Percentiles rank a stretch among this genome's conserved stretches.
Evolutionary conservation across 192 early-diverging fungal species (phyloP).

Genomic region (Irineochytrium annulatum): DNA sequence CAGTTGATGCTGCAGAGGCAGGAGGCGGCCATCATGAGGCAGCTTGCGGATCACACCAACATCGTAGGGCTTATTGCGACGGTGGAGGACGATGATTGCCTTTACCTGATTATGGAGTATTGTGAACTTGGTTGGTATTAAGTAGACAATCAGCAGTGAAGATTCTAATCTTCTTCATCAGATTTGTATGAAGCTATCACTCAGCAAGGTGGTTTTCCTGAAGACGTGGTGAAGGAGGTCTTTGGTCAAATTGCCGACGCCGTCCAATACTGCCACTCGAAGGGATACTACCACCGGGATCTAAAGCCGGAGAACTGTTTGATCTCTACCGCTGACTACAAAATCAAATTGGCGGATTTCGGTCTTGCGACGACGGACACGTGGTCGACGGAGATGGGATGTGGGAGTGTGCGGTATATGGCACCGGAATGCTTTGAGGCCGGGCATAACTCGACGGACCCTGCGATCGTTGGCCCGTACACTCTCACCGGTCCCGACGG

Average conservation of each 20-base stretch:
- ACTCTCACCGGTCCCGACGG: slow-evolving; percentile 41
- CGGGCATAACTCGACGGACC: slow-evolving; percentile 17
- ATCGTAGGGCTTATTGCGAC: slow-evolving; percentile 25
- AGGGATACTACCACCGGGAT: slow-evolving; percentile 87
- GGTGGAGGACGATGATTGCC: slow-evolving; percentile 26
- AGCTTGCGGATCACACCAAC: slow-evolving; percentile 20
- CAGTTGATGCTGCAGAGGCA: slow-evolving; percentile 32
- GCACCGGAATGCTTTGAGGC: slow-evolving; percentile 64
- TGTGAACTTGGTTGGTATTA: slow-evolving; percentile 22
- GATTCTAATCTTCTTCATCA: not conserved
- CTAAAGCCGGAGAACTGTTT: slow-evolving; percentile 94
- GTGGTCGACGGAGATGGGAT: slow-evolving; percentile 77
- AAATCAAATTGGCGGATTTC: slow-evolving; percentile 87
- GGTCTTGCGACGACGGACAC: slow-evolving; percentile 77
- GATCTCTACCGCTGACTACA: slow-evolving; percentile 32
- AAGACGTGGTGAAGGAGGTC: slow-evolving; percentile 44
- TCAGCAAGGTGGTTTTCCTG: slow-evolving; percentile 30
- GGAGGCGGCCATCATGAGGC: slow-evolving; percentile 28
- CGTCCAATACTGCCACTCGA: slow-evolving; percentile 68
- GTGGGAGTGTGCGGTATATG: slow-evolving; percentile 85
- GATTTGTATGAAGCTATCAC: slow-evolving; percentile 36
- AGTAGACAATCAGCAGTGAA: not conserved
- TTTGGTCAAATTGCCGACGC: slow-evolving; percentile 78
- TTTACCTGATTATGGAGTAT: slow-evolving; percentile 35
- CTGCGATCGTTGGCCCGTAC: too few relatives aligned